A percentile compares a stretch with the other conserved stretches of the same genome.
These are phyloP conservation scores for Adansonia rubrostipa DNA, from an alignment of 441 rosid species.

Conservation along the genomic window DNA sequence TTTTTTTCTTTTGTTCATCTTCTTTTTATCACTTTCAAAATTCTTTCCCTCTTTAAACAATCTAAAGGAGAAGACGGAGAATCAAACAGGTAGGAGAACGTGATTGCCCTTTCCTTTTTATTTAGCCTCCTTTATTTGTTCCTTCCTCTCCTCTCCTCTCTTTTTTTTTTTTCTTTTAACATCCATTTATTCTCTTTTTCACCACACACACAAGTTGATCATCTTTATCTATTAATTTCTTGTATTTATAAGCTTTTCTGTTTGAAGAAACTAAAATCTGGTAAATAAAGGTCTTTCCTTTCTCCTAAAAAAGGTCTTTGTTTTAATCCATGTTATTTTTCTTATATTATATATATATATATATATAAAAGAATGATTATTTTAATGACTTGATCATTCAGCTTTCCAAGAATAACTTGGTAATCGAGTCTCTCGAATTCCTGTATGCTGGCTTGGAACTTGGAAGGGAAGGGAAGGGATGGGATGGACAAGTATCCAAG, in stretches of 20 bases:
- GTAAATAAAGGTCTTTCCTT: background rate
- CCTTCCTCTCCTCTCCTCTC: background rate
- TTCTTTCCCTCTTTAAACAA: background rate
- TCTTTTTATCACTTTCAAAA: background rate
- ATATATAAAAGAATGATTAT: background rate
- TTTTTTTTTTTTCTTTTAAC: background rate
- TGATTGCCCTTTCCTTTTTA: background rate
- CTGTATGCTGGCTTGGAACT: slow-evolving; percentile 17
- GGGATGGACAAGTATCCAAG: background rate
- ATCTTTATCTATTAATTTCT: background rate
- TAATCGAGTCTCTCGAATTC: background rate
- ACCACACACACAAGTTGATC: background rate
- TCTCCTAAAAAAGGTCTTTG: background rate
- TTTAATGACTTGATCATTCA: background rate
- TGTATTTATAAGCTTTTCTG: background rate
- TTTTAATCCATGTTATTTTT: background rate
- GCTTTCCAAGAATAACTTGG: background rate
- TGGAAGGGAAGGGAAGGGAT: background rate
- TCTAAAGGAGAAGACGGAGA: slow-evolving; percentile 23
- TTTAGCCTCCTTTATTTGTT: background rate
- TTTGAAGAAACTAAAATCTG: background rate
- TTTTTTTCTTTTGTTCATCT: background rate
- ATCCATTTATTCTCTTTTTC: background rate
- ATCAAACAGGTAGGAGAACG: slow-evolving; percentile 27
- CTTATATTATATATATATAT: background rate